phyloP scores from a whole-genome alignment of 805 yeast genomes.

The Ogataea parapolymorpha region DNA sequence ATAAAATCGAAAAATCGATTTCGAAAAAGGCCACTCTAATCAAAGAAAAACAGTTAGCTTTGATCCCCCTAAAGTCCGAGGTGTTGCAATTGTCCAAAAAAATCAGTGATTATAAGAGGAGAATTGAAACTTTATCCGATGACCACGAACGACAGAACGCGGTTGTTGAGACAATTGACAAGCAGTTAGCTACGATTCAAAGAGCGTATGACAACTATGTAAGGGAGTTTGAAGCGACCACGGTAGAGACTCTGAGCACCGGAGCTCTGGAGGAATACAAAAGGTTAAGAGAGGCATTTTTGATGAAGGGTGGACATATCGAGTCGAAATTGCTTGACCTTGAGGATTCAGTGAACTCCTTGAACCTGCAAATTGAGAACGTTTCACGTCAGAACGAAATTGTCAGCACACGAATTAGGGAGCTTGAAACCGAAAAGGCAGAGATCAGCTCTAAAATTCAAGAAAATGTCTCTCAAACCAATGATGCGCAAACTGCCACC shows the following conservation, averaged over 20 bases:
- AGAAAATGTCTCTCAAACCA: conserved; percentile 23
- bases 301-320: conserved; percentile 54
- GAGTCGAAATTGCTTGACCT: conserved; percentile 49
- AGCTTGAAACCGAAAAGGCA: conserved; percentile 31
- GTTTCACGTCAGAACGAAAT: conserved; percentile 36
- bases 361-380: conserved; percentile 32
- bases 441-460: conserved; percentile 31
- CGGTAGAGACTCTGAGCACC: conserved; percentile 35
- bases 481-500: conserved; percentile 34
- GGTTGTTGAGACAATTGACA: conserved; percentile 39
- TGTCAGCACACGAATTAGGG: conserved; percentile 35
- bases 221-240: conserved; percentile 12
- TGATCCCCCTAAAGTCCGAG: conserved; percentile 63
- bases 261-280: conserved; percentile 59
- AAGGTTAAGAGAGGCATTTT: conserved; percentile 49
- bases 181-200: conserved; percentile 41
- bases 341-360: conserved; percentile 38
- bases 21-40: conserved; percentile 36
- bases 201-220: conserved; percentile 22
- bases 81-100: conserved; percentile 46
- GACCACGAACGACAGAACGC: conserved; percentile 54
- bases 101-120: conserved; percentile 42
- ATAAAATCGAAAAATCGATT: conserved; percentile 39
- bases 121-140: conserved; percentile 44
- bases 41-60: conserved; percentile 43